A percentile compares a stretch with the other conserved stretches of the same genome.
phyloP scores from a whole-genome alignment of 331 rosid species.

The Quercus tomentella region DNA sequence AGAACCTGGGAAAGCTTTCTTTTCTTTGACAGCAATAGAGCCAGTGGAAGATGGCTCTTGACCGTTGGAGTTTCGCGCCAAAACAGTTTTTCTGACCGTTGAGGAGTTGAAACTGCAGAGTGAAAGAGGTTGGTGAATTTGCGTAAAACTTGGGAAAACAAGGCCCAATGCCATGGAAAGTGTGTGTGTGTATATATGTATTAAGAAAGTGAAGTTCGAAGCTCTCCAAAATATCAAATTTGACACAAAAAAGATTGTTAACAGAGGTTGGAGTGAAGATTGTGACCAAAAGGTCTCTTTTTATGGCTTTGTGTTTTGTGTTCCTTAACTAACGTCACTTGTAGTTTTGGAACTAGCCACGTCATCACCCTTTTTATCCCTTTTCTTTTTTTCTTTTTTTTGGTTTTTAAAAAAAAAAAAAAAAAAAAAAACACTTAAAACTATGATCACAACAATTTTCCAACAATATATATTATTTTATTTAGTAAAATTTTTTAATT shows the following conservation, averaged over 20 bases:
- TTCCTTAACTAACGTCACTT: background rate
- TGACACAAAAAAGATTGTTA: background rate
- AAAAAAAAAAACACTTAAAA: too few species aligned
- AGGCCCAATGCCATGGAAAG: conserved; percentile 16
- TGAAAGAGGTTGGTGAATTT: background rate
- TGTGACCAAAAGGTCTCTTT: background rate
- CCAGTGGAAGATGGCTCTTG: conserved; percentile 12
- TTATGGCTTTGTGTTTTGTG: background rate
- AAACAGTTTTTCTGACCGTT: conserved; percentile 14
- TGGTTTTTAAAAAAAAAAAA: too few species aligned
- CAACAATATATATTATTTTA: background rate
- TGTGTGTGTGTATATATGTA: background rate
- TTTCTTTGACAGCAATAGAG: conserved; percentile 20
- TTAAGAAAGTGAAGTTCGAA: background rate
- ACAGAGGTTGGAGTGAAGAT: background rate
- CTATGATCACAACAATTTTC: too few species aligned
- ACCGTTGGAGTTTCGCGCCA: conserved; percentile 28
- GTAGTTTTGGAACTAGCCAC: conserved; percentile 27
- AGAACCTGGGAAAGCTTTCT: conserved; percentile 19
- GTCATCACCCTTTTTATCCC: conserved; percentile 8
- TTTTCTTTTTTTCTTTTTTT: background rate
- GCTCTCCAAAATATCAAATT: background rate
- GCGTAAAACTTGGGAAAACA: background rate
- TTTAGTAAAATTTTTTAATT: too few species aligned
- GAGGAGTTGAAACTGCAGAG: background rate